These are phyloP conservation scores for Hamigera avellanea DNA, from an alignment of 495 filamentous ascomycete species.

Conservation along the genomic window DNA sequence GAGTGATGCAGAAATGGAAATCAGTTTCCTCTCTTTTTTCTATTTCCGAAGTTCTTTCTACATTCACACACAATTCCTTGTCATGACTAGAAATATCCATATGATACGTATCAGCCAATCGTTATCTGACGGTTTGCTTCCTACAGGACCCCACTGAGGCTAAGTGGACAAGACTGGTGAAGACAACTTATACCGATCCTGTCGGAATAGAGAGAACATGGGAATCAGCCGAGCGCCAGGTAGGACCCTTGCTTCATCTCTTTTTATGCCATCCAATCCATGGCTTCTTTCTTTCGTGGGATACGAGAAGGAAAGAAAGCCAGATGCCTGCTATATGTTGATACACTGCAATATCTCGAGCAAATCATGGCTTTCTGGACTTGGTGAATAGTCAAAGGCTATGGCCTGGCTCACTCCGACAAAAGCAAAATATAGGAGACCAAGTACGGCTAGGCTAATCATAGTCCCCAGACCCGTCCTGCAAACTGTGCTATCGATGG, in stretches of 20 bases:
- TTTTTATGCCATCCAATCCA: not conserved
- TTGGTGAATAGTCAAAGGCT: too few species aligned
- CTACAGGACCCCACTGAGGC: constrained; percentile 44
- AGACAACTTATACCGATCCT: constrained; percentile 64
- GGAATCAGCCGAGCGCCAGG: constrained; percentile 68
- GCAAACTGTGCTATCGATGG: constrained; percentile 64
- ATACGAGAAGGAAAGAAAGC: too few species aligned
- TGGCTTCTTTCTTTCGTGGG: too few species aligned
- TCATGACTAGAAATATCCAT: too few species aligned
- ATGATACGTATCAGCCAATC: too few species aligned
- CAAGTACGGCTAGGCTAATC: not conserved
- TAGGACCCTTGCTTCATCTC: constrained; percentile 17
- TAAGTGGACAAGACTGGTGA: constrained; percentile 62
- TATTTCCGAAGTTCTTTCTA: not conserved
- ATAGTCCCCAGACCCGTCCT: constrained; percentile 44
- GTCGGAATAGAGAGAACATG: constrained; percentile 58
- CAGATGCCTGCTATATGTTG: too few species aligned
- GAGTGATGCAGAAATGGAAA: too few species aligned
- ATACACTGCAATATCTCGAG: too few species aligned
- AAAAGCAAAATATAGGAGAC: not conserved
- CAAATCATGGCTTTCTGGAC: too few species aligned
- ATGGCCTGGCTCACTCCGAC: too few species aligned
- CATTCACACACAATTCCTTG: too few species aligned
- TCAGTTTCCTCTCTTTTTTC: not conserved
- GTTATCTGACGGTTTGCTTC: too few species aligned